Evolutionary conservation across 2,329 filamentous ascomycete species (phyloP), one percentile per base, ranked within the genome.

Genomic region (Epichloe festucae): DNA sequence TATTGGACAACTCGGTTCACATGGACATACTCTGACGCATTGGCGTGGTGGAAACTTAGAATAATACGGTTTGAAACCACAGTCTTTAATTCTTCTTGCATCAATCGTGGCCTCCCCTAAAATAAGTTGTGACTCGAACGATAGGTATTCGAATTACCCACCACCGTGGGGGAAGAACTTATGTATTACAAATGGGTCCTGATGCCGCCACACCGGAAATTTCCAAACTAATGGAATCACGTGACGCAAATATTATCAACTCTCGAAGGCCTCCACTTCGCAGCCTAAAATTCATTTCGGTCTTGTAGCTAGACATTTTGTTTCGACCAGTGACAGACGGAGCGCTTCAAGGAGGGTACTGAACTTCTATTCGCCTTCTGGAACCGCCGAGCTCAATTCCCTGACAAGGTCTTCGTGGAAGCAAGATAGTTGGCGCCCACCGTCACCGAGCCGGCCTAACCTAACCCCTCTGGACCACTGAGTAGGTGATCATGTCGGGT

Each of bases 401-500:
- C 47, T 45, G 40, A 49, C 51, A 14, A 23, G 10, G 10, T 23
- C 40, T 14, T 34, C 35, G 17, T 39, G 15, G 15, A 35, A 48
- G 15, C 21, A 34, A 48, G 19, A 35, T 19, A 48, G 46, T 43
- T 49, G 38, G 41, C 23, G 35, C 48, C 15, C 43, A 47, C 34
- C 19, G 15, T 50, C 39, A 17, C 47, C 42, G 27, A 38, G 31
- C 14, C 36, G 14, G 35, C 35, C 36, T 34, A 6, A 12, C 35
- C 36, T 34, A 6, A 12, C 2, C n/a, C 46, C 35, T 23, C 35
- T 19, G 38, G 27, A 31, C 17, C 12, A 46, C 31, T 48, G 21
- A 54, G 53, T 54, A 60, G 57, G 51, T 54, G 58, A 69, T 58
- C 56, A 77, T 77, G 73, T 68, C 73, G 49, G 72, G 68, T 52